Percentiles rank a stretch among this genome's conserved stretches.
phyloP scores from a whole-genome alignment of 768 basidiomycete species.

The Tylopilus rubrobrunneus region DNA sequence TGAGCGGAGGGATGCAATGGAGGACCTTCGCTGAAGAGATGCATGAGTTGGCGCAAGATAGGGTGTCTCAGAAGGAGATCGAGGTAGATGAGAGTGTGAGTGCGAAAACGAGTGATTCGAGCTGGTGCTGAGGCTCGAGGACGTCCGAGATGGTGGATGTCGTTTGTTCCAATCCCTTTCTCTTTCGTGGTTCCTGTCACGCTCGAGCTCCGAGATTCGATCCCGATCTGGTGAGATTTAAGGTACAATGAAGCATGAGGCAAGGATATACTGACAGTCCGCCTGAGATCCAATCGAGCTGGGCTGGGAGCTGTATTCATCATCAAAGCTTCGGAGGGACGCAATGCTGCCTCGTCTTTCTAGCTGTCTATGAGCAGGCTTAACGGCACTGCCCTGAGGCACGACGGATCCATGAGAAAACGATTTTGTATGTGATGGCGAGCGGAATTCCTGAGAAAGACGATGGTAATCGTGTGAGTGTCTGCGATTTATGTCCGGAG shows the following conservation, averaged over 20 bases:
- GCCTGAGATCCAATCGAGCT: constrained; percentile 47
- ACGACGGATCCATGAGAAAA: constrained; percentile 14
- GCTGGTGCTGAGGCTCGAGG: constrained; percentile 40
- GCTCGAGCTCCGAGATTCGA: constrained; percentile 37
- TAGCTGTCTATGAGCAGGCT: constrained; percentile 6
- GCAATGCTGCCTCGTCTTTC: constrained; percentile 35
- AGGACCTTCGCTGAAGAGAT: constrained; percentile 32
- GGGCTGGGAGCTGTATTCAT: constrained; percentile 37
- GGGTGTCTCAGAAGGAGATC: constrained; percentile 39
- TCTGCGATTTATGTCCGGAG: constrained; percentile 24
- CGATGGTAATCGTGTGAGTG: constrained; percentile 26
- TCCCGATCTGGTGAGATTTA: constrained; percentile 40
- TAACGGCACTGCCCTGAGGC: constrained; percentile 8
- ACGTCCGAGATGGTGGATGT: constrained; percentile 36
- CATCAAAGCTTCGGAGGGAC: constrained; percentile 42
- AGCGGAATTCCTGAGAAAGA: constrained; percentile 28
- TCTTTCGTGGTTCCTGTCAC: constrained; percentile 43
- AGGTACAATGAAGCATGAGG: background rate
- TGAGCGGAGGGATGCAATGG: constrained; percentile 32
- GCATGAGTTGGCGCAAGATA: constrained; percentile 31
- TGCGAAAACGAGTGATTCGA: constrained; percentile 33
- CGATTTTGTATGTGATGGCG: constrained; percentile 21
- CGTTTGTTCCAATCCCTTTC: constrained; percentile 58
- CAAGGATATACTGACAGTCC: constrained; percentile 41
- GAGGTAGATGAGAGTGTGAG: constrained; percentile 36